Base-by-base conservation (phyloP, 371 early-diverging fungal genomes). In the Haplosporangium sp. region DNA sequence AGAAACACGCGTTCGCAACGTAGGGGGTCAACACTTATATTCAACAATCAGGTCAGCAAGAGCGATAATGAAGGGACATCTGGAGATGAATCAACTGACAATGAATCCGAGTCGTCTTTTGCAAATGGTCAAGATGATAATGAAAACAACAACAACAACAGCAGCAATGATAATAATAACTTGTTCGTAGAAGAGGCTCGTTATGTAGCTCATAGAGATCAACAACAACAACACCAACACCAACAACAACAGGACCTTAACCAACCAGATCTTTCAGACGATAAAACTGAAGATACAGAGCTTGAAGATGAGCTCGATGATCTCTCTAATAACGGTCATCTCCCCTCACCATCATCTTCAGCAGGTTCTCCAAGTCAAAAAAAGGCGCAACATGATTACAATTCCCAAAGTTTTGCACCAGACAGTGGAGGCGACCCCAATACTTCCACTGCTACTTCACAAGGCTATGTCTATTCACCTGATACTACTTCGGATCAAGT, bases 331-430 rank as follows among this genome's bases (percentile, higher is more conserved):
- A 53, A 52, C 35, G 64, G 55, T 35, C 63, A 74, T 13, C 60
- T 74, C n/a, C 68, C 58, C 37, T 67, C 73, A 0, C 63, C 73
- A 17, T 65, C 66, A 2, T 65, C 60, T 65, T 65, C 72, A 17
- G 39, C 53, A 27, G 62, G 38, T 4, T 61, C 69, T 59, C 10
- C 8, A n/a, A 20, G 17, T n/a, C 39, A 60, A 2, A 38, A 65
- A 6, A 44, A 45, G 37, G 37, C 45, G 9, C n/a, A 35, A 5
- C 57, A 20, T 4, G 66, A 66, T n/a, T 52, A 13, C n/a, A 11
- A 11, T 39, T 48, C 61, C 6, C 61, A 15, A 15, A 13, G 15
- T 4, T 15, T 61, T 13, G 9, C 27, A 27, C 27, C 34, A 9
- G 40, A 52, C 13, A 61, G 55, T 37, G 34, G 35, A 17, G 13